Evolutionary conservation across 352 stramenopile genomes (phyloP).

Genomic region (Phytophthora pseudosyringae): DNA sequence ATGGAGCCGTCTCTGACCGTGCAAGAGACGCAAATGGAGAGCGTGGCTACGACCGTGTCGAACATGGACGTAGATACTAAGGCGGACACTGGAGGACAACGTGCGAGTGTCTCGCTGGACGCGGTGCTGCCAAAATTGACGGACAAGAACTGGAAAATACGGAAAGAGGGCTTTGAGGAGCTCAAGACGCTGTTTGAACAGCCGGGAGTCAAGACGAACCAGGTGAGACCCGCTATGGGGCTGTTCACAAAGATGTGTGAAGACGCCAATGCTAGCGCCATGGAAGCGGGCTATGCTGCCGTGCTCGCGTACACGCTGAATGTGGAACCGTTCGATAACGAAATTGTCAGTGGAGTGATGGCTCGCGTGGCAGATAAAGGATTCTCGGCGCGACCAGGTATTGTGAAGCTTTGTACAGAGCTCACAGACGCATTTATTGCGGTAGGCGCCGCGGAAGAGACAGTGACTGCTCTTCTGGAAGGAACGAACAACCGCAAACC

Average conservation of each 20-base stretch:
- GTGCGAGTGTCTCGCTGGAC: constrained; percentile 38
- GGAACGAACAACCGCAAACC: constrained; percentile 89
- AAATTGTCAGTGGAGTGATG: constrained; percentile 73
- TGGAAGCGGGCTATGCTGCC: constrained; percentile 80
- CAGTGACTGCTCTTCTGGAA: constrained; percentile 75
- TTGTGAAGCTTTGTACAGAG: constrained; percentile 82
- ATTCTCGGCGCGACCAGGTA: constrained; percentile 78
- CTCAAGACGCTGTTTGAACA: constrained; percentile 72
- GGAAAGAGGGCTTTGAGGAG: constrained; percentile 84
- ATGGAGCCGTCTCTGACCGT: constrained; percentile 15
- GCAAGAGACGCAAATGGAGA: constrained; percentile 38
- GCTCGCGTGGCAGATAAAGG: constrained; percentile 84
- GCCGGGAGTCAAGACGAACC: constrained; percentile 43
- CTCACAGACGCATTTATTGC: constrained; percentile 79
- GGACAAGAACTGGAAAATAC: constrained; percentile 90
- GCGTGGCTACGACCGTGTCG: constrained; percentile 30
- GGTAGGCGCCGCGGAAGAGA: constrained; percentile 77
- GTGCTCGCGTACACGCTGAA: constrained; percentile 76
- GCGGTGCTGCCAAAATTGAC: constrained; percentile 58
- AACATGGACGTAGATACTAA: constrained; percentile 37
- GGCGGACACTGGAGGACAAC: constrained; percentile 8
- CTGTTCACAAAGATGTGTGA: constrained; percentile 86
- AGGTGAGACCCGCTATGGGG: constrained; percentile 59
- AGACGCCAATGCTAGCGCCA: constrained; percentile 79
- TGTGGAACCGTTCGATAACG: constrained; percentile 73